Percentiles rank a stretch among this genome's conserved stretches.
These are phyloP conservation scores for Austropuccinia psidii DNA, from an alignment of 1,284 basidiomycete species.

Conservation along the genomic window DNA sequence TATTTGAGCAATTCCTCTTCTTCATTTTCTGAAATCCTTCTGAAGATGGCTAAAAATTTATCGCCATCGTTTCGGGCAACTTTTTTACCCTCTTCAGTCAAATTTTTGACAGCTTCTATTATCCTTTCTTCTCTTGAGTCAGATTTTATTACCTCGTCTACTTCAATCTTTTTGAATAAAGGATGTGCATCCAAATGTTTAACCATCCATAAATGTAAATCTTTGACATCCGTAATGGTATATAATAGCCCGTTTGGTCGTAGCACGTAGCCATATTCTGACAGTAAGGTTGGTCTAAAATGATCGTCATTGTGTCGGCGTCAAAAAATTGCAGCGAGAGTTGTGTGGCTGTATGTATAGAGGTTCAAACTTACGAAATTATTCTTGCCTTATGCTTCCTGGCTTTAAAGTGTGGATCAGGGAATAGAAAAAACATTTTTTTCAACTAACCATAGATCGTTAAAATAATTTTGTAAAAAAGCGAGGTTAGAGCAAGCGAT, in stretches of 20 bases:
- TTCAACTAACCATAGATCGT: conserved; percentile 53
- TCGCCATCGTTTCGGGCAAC: conserved; percentile 83
- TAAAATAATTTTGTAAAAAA: too few species aligned
- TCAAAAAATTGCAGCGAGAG: too few species aligned
- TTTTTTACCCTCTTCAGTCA: conserved; percentile 95
- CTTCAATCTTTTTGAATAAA: conserved; percentile 70
- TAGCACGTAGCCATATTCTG: conserved; percentile 84
- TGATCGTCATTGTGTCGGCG: too few species aligned
- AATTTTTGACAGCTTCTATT: conserved; percentile 68
- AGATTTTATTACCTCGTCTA: conserved; percentile 59
- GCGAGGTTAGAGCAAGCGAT: neutral
- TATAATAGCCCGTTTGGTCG: conserved; percentile 87
- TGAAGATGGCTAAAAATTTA: conserved; percentile 80
- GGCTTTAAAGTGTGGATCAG: conserved; percentile 96
- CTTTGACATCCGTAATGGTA: conserved; percentile 93
- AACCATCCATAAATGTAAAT: conserved; percentile 94
- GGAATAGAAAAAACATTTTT: conserved; percentile 96
- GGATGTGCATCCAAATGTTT: conserved; percentile 76
- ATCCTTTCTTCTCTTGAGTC: conserved; percentile 56
- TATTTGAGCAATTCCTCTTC: conserved; percentile 1
- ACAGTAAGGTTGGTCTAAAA: conserved; percentile 67
- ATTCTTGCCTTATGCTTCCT: conserved; percentile 96
- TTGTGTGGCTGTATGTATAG: too few species aligned
- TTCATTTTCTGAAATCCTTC: conserved; percentile 43
- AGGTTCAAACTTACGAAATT: conserved; percentile 58